A percentile compares a stretch with the other conserved stretches of the same genome.
phyloP scores from a whole-genome alignment of 1,139 yeast genomes.

The Kodamaea ohmeri region DNA sequence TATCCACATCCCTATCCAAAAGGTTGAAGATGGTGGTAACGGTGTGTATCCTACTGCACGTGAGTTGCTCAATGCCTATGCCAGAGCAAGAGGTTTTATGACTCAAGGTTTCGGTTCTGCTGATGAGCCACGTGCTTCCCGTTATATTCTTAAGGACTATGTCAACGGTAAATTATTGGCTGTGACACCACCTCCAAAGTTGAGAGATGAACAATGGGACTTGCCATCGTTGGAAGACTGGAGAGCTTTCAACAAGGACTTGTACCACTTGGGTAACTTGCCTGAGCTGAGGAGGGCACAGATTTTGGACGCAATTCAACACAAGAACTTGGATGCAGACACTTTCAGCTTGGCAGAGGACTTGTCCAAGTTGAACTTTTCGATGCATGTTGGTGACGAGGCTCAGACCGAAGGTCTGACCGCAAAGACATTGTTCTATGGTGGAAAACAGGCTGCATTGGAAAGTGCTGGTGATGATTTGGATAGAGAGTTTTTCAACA shows the following conservation, averaged over 20 bases:
- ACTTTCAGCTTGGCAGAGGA: slow-evolving; percentile 67
- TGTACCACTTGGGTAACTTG: slow-evolving; percentile 61
- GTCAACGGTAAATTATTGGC: slow-evolving; percentile 87
- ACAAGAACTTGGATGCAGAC: slow-evolving; percentile 49
- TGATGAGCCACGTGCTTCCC: slow-evolving; percentile 92
- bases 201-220: slow-evolving; percentile 37
- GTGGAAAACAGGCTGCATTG: slow-evolving; percentile 80
- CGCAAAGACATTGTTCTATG: slow-evolving; percentile 51
- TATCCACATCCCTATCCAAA: slow-evolving; percentile 75
- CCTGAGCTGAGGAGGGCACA: slow-evolving; percentile 77
- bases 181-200: slow-evolving; percentile 83
- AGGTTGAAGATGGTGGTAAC: slow-evolving; percentile 82
- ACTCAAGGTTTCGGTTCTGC: slow-evolving; percentile 97
- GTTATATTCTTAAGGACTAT: slow-evolving; percentile 90
- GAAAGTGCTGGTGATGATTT: slow-evolving; percentile 75
- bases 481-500: slow-evolving; percentile 78
- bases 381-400: slow-evolving; percentile 60
- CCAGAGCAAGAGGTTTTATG: slow-evolving; percentile 96
- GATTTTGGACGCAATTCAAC: slow-evolving; percentile 56
- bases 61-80: slow-evolving; percentile 87
- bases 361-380: slow-evolving; percentile 69
- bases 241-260: slow-evolving; percentile 65
- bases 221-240: slow-evolving; percentile 45
- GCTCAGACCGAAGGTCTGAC: slow-evolving; percentile 23
- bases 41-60: slow-evolving; percentile 82